Conservation (phyloP, 1,284 basidiomycete genomes). For the Chondrostereum purpureum region DNA sequence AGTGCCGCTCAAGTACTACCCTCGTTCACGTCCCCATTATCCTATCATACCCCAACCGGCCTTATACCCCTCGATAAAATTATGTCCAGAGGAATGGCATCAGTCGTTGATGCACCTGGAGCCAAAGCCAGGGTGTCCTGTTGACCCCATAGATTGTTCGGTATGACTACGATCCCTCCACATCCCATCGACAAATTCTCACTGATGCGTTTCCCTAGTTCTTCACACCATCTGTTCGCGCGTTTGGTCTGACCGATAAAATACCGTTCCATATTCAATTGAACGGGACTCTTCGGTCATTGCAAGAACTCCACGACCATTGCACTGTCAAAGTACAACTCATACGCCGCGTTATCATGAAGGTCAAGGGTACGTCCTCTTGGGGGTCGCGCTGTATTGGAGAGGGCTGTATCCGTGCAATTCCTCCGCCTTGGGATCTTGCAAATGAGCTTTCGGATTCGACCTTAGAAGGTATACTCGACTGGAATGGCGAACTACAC, state of each 20-base stretch:
- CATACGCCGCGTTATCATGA: slow-evolving; percentile 3
- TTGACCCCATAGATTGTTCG: slow-evolving; percentile 44
- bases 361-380: neutral
- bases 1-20: slow-evolving; percentile 39
- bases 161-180: slow-evolving; percentile 3
- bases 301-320: slow-evolving; percentile 33
- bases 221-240: slow-evolving; percentile 45
- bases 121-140: slow-evolving; percentile 21
- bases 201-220: slow-evolving; percentile 24
- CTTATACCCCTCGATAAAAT: slow-evolving; percentile 45
- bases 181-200: neutral
- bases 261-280: slow-evolving; percentile 62
- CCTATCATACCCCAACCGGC: slow-evolving; percentile 32
- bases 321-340: slow-evolving; percentile 17
- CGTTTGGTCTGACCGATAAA: slow-evolving; percentile 43
- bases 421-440: neutral
- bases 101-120: slow-evolving; percentile 41
- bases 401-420: neutral
- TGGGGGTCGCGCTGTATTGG: neutral
- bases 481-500: neutral
- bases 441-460: neutral
- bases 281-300: slow-evolving; percentile 34
- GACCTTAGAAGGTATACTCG: neutral
- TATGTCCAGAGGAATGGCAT: slow-evolving; percentile 56
- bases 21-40: slow-evolving; percentile 45